phyloP scores from a whole-genome alignment of 2,329 filamentous ascomycete genomes.

The Plectosphaerella plurivora region DNA sequence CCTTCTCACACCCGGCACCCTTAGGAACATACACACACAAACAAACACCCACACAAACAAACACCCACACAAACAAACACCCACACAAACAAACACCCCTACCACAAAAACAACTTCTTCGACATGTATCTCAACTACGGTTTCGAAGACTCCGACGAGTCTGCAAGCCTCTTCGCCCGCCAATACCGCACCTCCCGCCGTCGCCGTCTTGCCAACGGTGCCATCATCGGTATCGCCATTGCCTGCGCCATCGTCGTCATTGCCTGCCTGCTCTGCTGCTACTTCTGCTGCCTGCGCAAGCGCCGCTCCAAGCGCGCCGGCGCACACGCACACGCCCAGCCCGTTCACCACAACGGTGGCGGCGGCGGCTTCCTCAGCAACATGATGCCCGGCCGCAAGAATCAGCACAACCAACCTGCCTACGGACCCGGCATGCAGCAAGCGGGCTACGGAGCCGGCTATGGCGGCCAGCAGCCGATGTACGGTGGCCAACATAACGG shows the following conservation, averaged over 20 bases:
- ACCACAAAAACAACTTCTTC: neutral
- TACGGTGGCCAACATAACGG: neutral
- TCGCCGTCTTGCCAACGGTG: conserved; percentile 12
- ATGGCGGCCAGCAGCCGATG: neutral
- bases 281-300: conserved; percentile 12
- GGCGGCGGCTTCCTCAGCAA: neutral
- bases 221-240: conserved; percentile 11
- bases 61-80: no score
- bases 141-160: neutral
- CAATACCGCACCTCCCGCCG: conserved; percentile 5
- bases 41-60: neutral
- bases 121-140: neutral
- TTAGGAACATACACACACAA: neutral
- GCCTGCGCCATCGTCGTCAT: conserved; percentile 7
- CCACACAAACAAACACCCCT: neutral
- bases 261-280: conserved; percentile 11
- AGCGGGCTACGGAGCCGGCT: neutral
- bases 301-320: neutral
- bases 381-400: neutral
- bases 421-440: neutral
- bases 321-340: neutral
- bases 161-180: neutral
- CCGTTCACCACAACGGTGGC: neutral
- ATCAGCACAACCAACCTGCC: neutral
- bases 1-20: neutral